Evolutionary conservation across 2,329 filamentous ascomycete species (phyloP), one percentile per base, ranked within the genome.

Genomic region (Raffaelea ambrosiae): DNA sequence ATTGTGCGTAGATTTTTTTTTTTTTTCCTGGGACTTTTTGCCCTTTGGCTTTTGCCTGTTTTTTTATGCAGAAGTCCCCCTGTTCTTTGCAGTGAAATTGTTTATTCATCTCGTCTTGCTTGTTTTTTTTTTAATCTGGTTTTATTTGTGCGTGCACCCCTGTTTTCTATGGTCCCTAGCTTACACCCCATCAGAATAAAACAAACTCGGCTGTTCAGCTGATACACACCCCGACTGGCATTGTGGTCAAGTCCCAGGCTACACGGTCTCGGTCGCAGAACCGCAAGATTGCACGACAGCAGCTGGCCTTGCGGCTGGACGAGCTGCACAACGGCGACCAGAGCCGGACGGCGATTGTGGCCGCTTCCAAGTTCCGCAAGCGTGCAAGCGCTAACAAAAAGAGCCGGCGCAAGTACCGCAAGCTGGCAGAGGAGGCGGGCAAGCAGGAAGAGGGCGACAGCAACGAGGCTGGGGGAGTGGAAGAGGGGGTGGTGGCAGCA

Each of bases 151-250:
- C 16, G 13, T 29, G 18, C n/a, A 4, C 13, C 16, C n/a, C n/a
- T n/a, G n/a, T n/a, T n/a, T 33, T 29, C 23, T 29, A 44, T 36
- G n/a, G 39, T 39, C 33, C 20, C 5, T 39, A 47, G 42, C 44
- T 45, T 42, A 9, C 21, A 13, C 7, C 26, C 26, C 18, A 19
- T 43, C 52, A 83, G 84, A 98, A 98, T 69, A 98, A 98, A 79
- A 98, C 93, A 22, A 89, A 83, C 55, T 96, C 88, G 0, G 91
- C 91, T 35, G 91, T 96, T 3, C 93, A 98, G 63, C 74, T 98
- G 33, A 93, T 84, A 56, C 93, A 98, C 65, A 69, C 86, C 16
- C 88, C 91, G 5, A 95, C 90, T 1, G 91, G 91, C 52, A 81
- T 96, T 46, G 90, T 97, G 14, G 79, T 98, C 53, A 98, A 98